Evolutionary conservation across 257 asterid species (phyloP).

Genomic region (Penstemon davidsonii): DNA sequence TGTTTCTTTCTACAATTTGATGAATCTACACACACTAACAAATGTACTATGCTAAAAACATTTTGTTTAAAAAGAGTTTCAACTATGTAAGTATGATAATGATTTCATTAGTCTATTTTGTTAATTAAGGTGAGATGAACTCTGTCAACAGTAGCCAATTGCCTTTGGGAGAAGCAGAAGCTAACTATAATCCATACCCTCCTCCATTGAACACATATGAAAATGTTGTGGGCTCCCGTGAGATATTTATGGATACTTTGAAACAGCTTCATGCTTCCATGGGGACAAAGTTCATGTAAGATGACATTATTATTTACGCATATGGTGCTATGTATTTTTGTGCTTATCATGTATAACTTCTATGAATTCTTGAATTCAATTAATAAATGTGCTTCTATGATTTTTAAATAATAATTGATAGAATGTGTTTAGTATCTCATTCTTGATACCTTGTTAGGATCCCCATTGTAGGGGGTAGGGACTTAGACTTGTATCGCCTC

Average conservation of each 20-base stretch:
- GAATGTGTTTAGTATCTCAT: too few relatives aligned
- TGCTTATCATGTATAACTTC: too few relatives aligned
- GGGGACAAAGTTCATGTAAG: slow-evolving; percentile 92
- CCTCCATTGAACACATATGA: slow-evolving; percentile 65
- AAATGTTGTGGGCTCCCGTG: slow-evolving; percentile 52
- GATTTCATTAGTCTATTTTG: background rate
- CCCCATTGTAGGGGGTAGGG: slow-evolving; percentile 77
- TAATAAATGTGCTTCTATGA: too few relatives aligned
- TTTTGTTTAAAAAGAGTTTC: background rate
- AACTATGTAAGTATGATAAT: too few relatives aligned
- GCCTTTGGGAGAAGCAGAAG: slow-evolving; percentile 6
- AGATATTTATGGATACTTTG: slow-evolving; percentile 56
- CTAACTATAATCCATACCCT: slow-evolving; percentile 59
- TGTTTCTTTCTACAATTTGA: too few relatives aligned
- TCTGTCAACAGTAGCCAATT: slow-evolving; percentile 34
- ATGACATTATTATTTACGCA: background rate
- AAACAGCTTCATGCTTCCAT: slow-evolving; percentile 70
- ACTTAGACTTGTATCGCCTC: slow-evolving; percentile 74
- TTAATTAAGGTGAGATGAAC: background rate
- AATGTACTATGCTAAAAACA: background rate
- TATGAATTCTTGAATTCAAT: too few relatives aligned
- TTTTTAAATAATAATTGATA: too few relatives aligned
- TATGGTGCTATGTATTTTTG: background rate
- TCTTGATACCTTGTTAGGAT: slow-evolving; percentile 40
- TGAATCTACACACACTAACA: too few relatives aligned